Evolutionary conservation across 2,329 filamentous ascomycete species (phyloP), one percentile per base, ranked within the genome.

Genomic region (Phialophora verrucosa): DNA sequence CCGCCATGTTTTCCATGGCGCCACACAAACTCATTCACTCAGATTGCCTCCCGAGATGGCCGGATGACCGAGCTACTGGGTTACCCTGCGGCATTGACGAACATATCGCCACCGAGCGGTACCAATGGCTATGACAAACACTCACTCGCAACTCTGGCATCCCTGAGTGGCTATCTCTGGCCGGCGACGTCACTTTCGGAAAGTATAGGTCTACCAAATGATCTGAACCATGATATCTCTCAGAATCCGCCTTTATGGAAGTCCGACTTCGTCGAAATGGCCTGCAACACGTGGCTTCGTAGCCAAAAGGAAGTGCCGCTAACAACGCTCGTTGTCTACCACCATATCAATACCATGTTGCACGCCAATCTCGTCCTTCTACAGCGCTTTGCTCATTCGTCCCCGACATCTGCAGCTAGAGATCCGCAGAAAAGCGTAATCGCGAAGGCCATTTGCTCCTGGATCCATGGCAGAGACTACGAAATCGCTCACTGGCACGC

Each of bases 301-400:
- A 38, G 44, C 7, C 32, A 50, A 25, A 27, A 57, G 42, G 23
- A 11, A 10, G n/a, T 20, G 14, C 47, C 58, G 7, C n/a, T 31
- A 31, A 51, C 65, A 4, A 47, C 35, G 20, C 25, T 64, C 27
- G 57, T 53, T 2, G 56, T 67, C 50, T 67, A 67, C 42, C 61
- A 67, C 38, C 63, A 64, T 61, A 61, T 67, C 54, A 67, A 67
- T 50, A 67, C 61, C 38, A 61, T 67, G 61, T 57, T 67, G 14
- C 60, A 64, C 38, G 57, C 65, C 3, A 67, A 67, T 23, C 51
- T 67, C 27, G 63, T 60, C 6, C 49, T 67, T 14, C n/a, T 67
- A 49, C 65, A 67, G 31, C 63, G 62, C 23, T 67, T 67, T 35
- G 65, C 65, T 2, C 65, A 67, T 38, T 67, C 65, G 27, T 14